These are phyloP conservation scores for Aspergillus niger DNA, from an alignment of 2,329 filamentous ascomycete genomes.

Conservation along the genomic window DNA sequence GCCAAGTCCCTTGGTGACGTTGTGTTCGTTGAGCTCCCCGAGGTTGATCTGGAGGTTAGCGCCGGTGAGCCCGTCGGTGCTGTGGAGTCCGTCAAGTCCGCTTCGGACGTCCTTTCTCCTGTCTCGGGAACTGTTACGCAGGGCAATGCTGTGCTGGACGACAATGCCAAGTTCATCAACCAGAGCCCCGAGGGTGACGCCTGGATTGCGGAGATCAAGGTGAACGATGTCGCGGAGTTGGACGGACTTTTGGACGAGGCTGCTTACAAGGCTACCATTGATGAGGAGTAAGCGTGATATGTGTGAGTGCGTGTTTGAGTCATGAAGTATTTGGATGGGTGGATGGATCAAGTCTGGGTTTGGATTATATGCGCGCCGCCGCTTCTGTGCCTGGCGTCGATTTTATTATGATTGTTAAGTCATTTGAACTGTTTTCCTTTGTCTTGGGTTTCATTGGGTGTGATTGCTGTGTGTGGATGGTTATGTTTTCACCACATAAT, in stretches of 20 bases:
- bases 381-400: neutral
- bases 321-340: conserved; percentile 14
- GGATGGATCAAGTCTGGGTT: neutral
- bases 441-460: neutral
- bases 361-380: neutral
- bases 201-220: conserved; percentile 88
- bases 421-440: neutral
- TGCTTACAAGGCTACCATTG: conserved; percentile 73
- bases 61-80: conserved; percentile 86
- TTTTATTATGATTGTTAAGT: neutral
- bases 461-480: neutral
- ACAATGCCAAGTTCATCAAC: conserved; percentile 87
- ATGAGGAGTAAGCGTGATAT: conserved; percentile 48
- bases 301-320: neutral
- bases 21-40: conserved; percentile 93
- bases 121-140: conserved; percentile 74
- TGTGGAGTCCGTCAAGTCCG: conserved; percentile 97
- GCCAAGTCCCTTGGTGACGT: conserved; percentile 92
- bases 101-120: conserved; percentile 94
- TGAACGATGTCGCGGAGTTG: conserved; percentile 70
- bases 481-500: neutral
- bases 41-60: conserved; percentile 65
- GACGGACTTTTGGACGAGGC: conserved; percentile 75
- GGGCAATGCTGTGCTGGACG: conserved; percentile 74
- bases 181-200: conserved; percentile 84